Base-by-base conservation (phyloP, 2,329 filamentous ascomycete genomes). In the Cytospora paraplurivora region DNA sequence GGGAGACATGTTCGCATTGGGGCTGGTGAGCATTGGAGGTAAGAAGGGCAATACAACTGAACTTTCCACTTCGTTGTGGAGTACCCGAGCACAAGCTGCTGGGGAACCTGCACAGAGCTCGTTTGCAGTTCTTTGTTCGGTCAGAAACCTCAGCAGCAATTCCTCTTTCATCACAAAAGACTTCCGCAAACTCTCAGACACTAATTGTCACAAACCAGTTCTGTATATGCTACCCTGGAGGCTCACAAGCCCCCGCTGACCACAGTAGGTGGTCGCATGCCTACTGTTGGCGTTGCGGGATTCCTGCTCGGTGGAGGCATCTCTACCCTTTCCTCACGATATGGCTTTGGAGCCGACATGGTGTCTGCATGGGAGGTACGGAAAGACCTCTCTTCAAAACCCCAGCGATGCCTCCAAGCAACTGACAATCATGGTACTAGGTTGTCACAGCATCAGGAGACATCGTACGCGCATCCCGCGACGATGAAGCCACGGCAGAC, bases 221-320 rank as follows among this genome's bases (percentile, higher is more conserved):
- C 58, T 7, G 51, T 61, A 4, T 61, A 61, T 32, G 32, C 58
- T 32, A n/a, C 37, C 7, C 58, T 61, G 11, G 58, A 61, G 38
- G 50, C 50, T 12, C 58, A 61, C 32, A 37, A 33, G 6, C 58
- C 58, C 33, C 13, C 27, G 10, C 19, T 60, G 4, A 56, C 52
- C 21, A 56, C 53, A 1, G 53, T 56, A 35, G 59, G 59, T 15
- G 53, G 59, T n/a, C 59, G 59, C 15, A 50, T 50, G 59, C 52
- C 59, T 3, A 12, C 19, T 12, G 59, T 62, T 1, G 59, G 59
- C 33, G 59, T 13, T 47, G 27, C 32, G 2, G 59, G 59, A 4
- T 56, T 62, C 41, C 15, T 62, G 41, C 59, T 62, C 33, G 59
- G 59, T n/a, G 59, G 59, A 3, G 52, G 59, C 13, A n/a, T 62